Base-by-base conservation (phyloP, 129 eudicot genomes). In the Pulicaria dysenterica region DNA sequence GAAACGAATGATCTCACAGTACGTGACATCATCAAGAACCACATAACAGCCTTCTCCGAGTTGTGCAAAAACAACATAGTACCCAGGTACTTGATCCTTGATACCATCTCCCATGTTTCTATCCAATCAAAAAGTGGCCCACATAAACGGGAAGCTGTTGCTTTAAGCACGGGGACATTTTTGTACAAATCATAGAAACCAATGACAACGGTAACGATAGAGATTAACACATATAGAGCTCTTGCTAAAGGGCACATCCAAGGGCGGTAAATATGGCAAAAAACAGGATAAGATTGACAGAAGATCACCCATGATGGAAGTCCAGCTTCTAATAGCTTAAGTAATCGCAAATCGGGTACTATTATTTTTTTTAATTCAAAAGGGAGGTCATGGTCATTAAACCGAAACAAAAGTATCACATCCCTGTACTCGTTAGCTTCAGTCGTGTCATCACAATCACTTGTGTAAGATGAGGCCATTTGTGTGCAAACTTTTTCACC, bases 241-340 rank as follows among this genome's bases (percentile, higher is more conserved):
- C 98, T 86, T 41, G 91, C 98, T 74, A 94, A 73, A 71, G 96
- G 98, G 70, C 95, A 87, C 97, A 94, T 94, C 98, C 98, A 90
- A n/a, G 98, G 98, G 5, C 96, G 95, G 68, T 94, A 90, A 61
- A 94, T 62, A 80, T 90, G 92, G 73, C 91, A 90, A 80, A 94
- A 94, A 3, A 75, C 91, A 7, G 98, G 98, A 58, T 94, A 94
- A 15, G 98, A 94, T 65, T 94, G 98, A 58, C 87, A 91, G 76
- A 94, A 94, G 34, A 94, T 84, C 46, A 94, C 98, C 98, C 98
- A 94, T 57, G 98, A 85, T 31, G 98, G 97, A 82, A 94, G 98
- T 45, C 98, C 98, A 68, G 89, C 84, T 74, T 94, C 98, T 70
- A 90, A 78, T 38, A 94, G 72, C 49, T 93, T 94, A 55, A 90